Evolutionary conservation across 352 stramenopile genomes (phyloP).

Genomic region (Globisporangium middletonii): DNA sequence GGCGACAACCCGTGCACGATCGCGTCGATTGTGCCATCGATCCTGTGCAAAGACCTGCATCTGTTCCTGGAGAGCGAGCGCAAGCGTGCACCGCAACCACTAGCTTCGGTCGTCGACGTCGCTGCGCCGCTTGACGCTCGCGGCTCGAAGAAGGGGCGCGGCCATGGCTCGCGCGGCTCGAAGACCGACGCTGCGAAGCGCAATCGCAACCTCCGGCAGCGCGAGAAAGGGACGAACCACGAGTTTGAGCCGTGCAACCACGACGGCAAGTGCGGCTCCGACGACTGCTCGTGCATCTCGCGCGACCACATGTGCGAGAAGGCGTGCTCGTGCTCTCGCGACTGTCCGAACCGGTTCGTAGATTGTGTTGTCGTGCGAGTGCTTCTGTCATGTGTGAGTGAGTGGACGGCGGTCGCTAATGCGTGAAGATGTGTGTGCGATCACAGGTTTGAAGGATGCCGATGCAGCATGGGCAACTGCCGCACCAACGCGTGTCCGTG

Average conservation of each 20-base stretch:
- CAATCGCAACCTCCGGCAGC: conserved; percentile 54
- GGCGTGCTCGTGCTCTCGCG: conserved; percentile 71
- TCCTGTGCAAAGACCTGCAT: conserved; percentile 50
- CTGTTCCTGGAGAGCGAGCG: conserved; percentile 42
- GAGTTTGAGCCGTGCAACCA: conserved; percentile 81
- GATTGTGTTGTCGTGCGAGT: neutral
- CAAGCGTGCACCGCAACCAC: conserved; percentile 5
- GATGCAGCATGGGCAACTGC: conserved; percentile 50
- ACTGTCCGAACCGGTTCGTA: conserved; percentile 63
- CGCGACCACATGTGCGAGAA: conserved; percentile 79
- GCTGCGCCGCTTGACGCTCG: neutral
- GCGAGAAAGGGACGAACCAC: conserved; percentile 55
- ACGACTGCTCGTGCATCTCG: conserved; percentile 63
- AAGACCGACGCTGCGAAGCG: conserved; percentile 19
- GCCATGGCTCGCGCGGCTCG: neutral
- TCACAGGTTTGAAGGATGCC: conserved; percentile 43
- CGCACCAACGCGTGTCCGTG: conserved; percentile 58
- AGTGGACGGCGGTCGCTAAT: neutral
- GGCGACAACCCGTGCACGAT: conserved; percentile 69
- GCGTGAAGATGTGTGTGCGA: too few relatives aligned
- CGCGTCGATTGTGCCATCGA: conserved; percentile 44
- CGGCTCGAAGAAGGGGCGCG: conserved; percentile 1
- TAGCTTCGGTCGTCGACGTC: neutral
- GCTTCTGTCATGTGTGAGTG: neutral
- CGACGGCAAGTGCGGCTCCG: conserved; percentile 50